Evolutionary conservation across 805 yeast species (phyloP), one percentile per base, ranked within the genome.

Genomic region (Ogataea minuta): DNA sequence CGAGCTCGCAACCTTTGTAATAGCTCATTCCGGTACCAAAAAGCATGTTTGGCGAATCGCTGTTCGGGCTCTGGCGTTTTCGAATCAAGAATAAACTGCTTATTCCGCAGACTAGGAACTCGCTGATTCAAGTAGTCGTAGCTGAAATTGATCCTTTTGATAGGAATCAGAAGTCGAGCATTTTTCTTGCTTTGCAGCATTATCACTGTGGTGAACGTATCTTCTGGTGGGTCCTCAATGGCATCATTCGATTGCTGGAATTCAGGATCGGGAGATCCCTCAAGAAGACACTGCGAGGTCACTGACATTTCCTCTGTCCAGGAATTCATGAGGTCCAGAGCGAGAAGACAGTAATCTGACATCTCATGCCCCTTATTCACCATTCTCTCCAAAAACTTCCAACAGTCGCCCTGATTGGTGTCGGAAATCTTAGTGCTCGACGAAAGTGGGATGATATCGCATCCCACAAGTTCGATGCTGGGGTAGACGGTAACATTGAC

Each of bases 21-120:
- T 1, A 93, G 57, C 44, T 72, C 71, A 41, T 83, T 79, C 41
- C 95, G 65, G 46, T 84, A 75, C 99, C 99, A 91, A 59, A 89
- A 93, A 2, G 76, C 64, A 45, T 79, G 81, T 41, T 78, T 69
- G 62, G 78, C 74, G 37, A 68, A 73, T 30, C 51, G 51, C 24
- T 74, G 81, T 44, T 84, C 87, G 8, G 76, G 79, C 33, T 69
- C 74, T 0, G 76, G 67, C 5, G 75, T 65, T 44, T 65, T 74
- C 44, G 69, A 65, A 52, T 77, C 82, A 23, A 77, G 71, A 13
- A 86, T 70, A 55, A 78, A 84, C 62, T 89, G 96, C 45, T 77
- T 78, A 24, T 78, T 72, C 15, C 83, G 61, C 24, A 87, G 62
- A 23, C 84, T 80, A 14, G 96, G 96, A 19, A 90, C 80, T 0